Conservation (phyloP, 2,329 filamentous ascomycete genomes). For the Cladosporium sp. region DNA sequence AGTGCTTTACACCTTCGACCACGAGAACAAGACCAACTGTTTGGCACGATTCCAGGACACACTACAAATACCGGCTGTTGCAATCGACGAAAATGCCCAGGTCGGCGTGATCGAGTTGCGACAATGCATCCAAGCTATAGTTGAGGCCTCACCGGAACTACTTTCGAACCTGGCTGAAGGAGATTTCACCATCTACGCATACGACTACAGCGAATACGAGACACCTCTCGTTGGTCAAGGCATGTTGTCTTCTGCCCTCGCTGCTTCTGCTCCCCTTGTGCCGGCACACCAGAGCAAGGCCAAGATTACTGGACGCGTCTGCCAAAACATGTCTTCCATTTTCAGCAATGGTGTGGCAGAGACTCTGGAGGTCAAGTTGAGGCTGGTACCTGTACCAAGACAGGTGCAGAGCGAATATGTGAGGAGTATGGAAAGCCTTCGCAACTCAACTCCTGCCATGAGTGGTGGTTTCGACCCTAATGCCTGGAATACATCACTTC, state of each 20-base stretch:
- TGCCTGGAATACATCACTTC: slow-evolving; percentile 75
- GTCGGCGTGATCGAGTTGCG: slow-evolving; percentile 88
- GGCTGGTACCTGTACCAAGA: slow-evolving; percentile 74
- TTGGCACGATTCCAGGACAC: slow-evolving; percentile 81
- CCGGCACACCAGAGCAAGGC: slow-evolving; percentile 63
- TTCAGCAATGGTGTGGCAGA: slow-evolving; percentile 83
- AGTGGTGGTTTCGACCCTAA: slow-evolving; percentile 66
- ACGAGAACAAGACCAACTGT: slow-evolving; percentile 83
- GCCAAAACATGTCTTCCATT: slow-evolving; percentile 78
- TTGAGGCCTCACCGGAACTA: slow-evolving; percentile 79
- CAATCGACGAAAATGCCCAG: slow-evolving; percentile 73
- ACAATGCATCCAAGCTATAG: slow-evolving; percentile 82
- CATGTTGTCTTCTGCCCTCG: slow-evolving; percentile 83
- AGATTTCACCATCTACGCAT: slow-evolving; percentile 96
- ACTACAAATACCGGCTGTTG: slow-evolving; percentile 75
- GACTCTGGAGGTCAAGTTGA: slow-evolving; percentile 89
- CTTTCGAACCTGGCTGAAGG: slow-evolving; percentile 64
- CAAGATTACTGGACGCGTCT: slow-evolving; percentile 85
- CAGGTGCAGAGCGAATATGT: slow-evolving; percentile 61
- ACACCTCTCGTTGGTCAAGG: slow-evolving; percentile 92
- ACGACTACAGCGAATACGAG: slow-evolving; percentile 94
- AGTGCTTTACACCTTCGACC: slow-evolving; percentile 94
- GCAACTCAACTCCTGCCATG: slow-evolving; percentile 58
- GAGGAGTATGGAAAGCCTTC: slow-evolving; percentile 61
- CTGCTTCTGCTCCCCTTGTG: slow-evolving; percentile 50